A percentile compares a stretch with the other conserved stretches of the same genome.
These are phyloP conservation scores for Exophiala aquamarina DNA, from an alignment of 2,329 filamentous ascomycete species.

Conservation along the genomic window DNA sequence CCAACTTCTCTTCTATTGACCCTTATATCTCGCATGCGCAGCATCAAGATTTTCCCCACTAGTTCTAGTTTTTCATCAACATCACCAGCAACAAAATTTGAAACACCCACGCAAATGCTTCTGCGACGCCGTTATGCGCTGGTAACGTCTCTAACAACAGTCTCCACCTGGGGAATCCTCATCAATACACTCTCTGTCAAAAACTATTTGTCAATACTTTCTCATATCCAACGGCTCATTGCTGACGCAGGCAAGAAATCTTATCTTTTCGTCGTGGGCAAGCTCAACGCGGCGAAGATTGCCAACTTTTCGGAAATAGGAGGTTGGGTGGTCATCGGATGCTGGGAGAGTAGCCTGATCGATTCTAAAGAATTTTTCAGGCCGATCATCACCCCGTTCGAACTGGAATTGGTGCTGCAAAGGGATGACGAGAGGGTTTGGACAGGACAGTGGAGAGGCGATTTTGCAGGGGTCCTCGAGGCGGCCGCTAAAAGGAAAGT, in stretches of 20 bases:
- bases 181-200: constrained; percentile 93
- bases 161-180: constrained; percentile 85
- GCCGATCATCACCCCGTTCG: constrained; percentile 92
- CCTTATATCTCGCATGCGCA: constrained; percentile 76
- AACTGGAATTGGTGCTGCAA: constrained; percentile 75
- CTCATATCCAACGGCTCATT: constrained; percentile 71
- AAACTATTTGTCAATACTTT: constrained; percentile 82
- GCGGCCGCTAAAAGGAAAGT: constrained; percentile 2
- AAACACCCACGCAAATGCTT: constrained; percentile 53
- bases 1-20: constrained; percentile 82
- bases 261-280: constrained; percentile 95
- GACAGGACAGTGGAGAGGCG: constrained; percentile 85
- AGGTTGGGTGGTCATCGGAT: constrained; percentile 95
- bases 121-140: constrained; percentile 87
- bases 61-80: constrained; percentile 72
- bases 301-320: constrained; percentile 96
- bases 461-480: constrained; percentile 70
- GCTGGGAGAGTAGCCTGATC: constrained; percentile 93
- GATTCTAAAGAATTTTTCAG: constrained; percentile 87
- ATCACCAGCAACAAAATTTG: constrained; percentile 33
- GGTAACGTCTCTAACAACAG: constrained; percentile 75
- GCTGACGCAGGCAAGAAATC: constrained; percentile 83
- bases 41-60: constrained; percentile 71
- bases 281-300: constrained; percentile 91
- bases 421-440: constrained; percentile 75